Percentiles rank a stretch among this genome's conserved stretches.
Conservation (phyloP, 2,329 filamentous ascomycete species). For the Furcasterigmium furcatum region DNA sequence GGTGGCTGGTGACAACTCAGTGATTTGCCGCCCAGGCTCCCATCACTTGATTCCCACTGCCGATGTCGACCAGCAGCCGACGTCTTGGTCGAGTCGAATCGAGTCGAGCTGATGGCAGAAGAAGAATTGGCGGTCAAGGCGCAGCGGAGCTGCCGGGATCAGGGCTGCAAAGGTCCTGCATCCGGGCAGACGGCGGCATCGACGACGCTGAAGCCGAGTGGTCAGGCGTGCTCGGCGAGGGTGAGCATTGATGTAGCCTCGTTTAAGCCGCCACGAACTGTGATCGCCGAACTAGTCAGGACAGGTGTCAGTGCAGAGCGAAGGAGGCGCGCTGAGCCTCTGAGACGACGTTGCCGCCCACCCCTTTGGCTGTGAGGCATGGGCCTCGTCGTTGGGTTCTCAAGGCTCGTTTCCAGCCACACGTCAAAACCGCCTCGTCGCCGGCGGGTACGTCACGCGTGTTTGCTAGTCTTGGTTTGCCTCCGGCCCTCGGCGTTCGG, state of each 20-base stretch:
- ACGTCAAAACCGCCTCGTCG: background rate
- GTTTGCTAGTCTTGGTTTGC: background rate
- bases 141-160: too few species aligned
- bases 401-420: background rate
- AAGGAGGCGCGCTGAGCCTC: slow-evolving; percentile 1
- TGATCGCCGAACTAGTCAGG: slow-evolving; percentile 26
- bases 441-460: background rate
- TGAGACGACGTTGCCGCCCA: slow-evolving; percentile 1
- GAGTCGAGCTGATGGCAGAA: too few species aligned
- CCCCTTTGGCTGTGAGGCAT: background rate
- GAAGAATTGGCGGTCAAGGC: too few species aligned
- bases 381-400: background rate
- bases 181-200: too few species aligned
- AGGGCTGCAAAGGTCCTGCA: too few species aligned
- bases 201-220: too few species aligned
- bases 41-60: too few species aligned
- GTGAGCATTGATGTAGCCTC: slow-evolving; percentile 8
- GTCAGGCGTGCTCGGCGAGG: too few species aligned
- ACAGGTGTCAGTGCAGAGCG: slow-evolving; percentile 8
- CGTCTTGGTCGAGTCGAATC: too few species aligned
- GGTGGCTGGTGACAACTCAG: background rate
- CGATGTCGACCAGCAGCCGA: too few species aligned
- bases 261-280: slow-evolving; percentile 33
- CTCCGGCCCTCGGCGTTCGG: background rate
- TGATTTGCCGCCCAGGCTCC: too few species aligned